Conservation (phyloP, 306 rosid species). For the Vicia sativa region DNA sequence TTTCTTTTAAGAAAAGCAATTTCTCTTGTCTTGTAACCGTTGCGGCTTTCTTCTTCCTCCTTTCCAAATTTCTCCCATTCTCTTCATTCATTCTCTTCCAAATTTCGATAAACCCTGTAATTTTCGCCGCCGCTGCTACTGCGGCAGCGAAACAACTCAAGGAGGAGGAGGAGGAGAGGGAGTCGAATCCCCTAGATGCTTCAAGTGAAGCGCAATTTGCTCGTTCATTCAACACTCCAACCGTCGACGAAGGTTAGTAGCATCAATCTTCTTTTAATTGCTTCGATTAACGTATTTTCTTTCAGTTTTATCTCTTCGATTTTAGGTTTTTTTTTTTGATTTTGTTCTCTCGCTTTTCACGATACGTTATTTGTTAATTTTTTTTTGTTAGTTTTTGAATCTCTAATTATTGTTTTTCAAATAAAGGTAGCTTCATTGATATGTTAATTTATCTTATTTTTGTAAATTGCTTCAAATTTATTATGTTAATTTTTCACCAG, state of each 20-base stretch:
- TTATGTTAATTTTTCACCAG: neutral
- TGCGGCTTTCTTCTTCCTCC: too few relatives aligned
- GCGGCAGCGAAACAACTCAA: too few relatives aligned
- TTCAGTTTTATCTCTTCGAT: neutral
- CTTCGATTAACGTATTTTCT: constrained; percentile 17
- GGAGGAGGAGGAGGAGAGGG: too few relatives aligned
- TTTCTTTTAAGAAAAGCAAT: too few relatives aligned
- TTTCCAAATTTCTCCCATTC: too few relatives aligned
- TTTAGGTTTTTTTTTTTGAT: neutral
- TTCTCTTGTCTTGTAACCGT: too few relatives aligned
- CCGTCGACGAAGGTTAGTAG: constrained; percentile 42
- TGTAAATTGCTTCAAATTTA: neutral
- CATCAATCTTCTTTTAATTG: constrained; percentile 31
- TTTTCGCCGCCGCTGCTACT: too few relatives aligned
- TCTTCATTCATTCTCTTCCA: too few relatives aligned
- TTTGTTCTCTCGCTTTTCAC: neutral
- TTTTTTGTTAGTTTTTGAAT: neutral
- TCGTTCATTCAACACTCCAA: constrained; percentile 1
- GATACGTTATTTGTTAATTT: neutral
- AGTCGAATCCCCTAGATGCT: too few relatives aligned
- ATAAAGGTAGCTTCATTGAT: neutral
- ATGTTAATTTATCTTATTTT: neutral
- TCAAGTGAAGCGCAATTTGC: too few relatives aligned
- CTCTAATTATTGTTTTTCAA: neutral
- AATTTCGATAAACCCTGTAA: too few relatives aligned